A percentile compares a stretch with the other conserved stretches of the same genome.
Conservation (phyloP, 768 basidiomycete species). For the Sutorius australiensis region DNA sequence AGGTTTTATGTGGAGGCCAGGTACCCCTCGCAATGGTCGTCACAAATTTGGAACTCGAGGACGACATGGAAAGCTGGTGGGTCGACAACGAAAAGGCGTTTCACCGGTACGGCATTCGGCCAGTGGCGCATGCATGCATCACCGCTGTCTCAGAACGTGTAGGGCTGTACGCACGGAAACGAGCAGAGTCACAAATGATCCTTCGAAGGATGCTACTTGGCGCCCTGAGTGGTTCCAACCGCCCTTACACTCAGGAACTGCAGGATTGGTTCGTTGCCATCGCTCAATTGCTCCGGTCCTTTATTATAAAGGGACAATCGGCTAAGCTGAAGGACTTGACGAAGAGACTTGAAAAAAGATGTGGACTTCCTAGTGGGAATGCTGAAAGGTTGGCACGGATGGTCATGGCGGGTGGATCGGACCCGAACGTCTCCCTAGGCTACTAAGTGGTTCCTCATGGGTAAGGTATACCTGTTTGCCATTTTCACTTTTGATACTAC, state of each 20-base stretch:
- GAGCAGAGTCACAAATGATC: not conserved
- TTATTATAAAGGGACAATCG: not conserved
- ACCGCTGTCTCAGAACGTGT: not conserved
- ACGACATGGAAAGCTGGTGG: slow-evolving; percentile 15
- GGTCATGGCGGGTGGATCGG: not conserved
- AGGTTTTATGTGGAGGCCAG: slow-evolving; percentile 7
- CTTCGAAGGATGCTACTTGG: not conserved
- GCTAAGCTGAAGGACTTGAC: not conserved
- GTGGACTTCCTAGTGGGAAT: not conserved
- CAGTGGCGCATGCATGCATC: slow-evolving; percentile 11
- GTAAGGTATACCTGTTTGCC: too few species aligned
- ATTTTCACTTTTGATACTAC: too few species aligned
- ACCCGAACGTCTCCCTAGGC: too few species aligned
- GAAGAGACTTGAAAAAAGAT: not conserved
- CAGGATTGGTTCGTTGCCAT: not conserved
- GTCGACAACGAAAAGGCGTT: not conserved
- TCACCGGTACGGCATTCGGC: not conserved
- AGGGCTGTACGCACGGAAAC: not conserved
- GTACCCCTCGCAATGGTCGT: slow-evolving; percentile 14
- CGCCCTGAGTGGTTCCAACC: not conserved
- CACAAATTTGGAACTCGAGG: slow-evolving; percentile 5
- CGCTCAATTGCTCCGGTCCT: not conserved
- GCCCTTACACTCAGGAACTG: not conserved
- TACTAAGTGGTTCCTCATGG: too few species aligned
- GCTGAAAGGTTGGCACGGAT: not conserved